Evolutionary conservation across 2,329 filamentous ascomycete genomes (phyloP).

Genomic region (Amphichorda felina): DNA sequence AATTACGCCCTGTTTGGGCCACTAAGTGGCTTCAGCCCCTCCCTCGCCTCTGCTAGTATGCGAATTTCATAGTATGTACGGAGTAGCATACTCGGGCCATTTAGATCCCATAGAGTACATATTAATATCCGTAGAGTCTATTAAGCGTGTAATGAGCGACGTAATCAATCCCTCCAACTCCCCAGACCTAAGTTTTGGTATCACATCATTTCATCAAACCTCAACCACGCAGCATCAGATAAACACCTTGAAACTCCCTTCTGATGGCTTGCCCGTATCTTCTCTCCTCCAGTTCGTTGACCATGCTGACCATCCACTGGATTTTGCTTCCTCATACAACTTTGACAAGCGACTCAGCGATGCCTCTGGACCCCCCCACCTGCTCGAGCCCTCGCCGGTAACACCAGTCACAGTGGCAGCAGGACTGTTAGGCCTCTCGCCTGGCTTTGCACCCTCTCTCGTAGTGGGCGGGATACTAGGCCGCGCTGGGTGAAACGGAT

Average conservation of each 20-base stretch:
- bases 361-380: not conserved
- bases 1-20: too few relatives aligned
- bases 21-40: too few relatives aligned
- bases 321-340: conserved; percentile 4
- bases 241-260: conserved; percentile 14
- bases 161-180: not conserved
- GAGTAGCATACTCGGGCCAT: too few relatives aligned
- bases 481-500: conserved; percentile 25
- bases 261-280: conserved; percentile 9
- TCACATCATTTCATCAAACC: not conserved
- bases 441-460: not conserved
- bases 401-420: not conserved
- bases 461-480: conserved; percentile 7
- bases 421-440: not conserved
- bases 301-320: not conserved
- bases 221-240: too few relatives aligned
- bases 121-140: too few relatives aligned
- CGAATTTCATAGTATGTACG: too few relatives aligned
- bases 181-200: not conserved
- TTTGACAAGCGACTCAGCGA: conserved; percentile 3
- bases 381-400: not conserved
- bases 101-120: too few relatives aligned
- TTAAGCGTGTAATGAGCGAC: too few relatives aligned
- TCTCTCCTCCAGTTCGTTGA: conserved; percentile 7
- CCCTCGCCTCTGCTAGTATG: too few relatives aligned